Evolutionary conservation across 257 asterid genomes (phyloP), one percentile per base, ranked within the genome.

Genomic region (Scutellaria minor): DNA sequence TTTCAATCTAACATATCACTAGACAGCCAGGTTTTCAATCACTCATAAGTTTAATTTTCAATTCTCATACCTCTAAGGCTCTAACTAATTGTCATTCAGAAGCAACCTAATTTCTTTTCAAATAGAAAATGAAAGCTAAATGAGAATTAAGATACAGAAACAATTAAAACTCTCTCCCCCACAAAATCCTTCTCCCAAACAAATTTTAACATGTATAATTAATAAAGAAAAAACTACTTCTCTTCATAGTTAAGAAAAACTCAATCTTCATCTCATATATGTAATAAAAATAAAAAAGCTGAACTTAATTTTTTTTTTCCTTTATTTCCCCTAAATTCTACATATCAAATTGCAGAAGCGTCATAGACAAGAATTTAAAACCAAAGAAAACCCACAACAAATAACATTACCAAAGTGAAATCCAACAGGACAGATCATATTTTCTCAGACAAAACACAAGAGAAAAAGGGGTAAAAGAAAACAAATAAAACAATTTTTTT

Each of bases 371-470:
- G 52, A 37, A 52, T 8, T 4, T 2, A 31, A 31, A 31, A 31
- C 5, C 37, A 31, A 31, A 31, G 37, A 31, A 31, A 31, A 31
- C 37, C 37, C 37, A 31, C 5, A 31, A 31, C 37, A 31, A 31
- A 51, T 9, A 51, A 15, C 22, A 53, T 68, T 14, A 47, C 31
- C 64, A 40, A 50, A 64, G 74, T 37, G 69, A 63, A 52, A 45
- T 6, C 54, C 67, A 53, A 41, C 18, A 52, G 27, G 46, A 61
- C 22, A 64, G 27, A 59, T 58, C 55, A 60, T 14, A 44, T 14
- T 37, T 57, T 59, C 52, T 52, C 65, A 42, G 39, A 70, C 8
- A 56, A 53, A 27, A 53, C 13, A 50, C 48, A 50, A 40, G 9
- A 15, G 3, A 12, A 24, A 5, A 9, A 5, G 0, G 41, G n/a